These are phyloP conservation scores for Puccinia coronata DNA, from an alignment of 1,284 basidiomycete genomes.

Conservation along the genomic window DNA sequence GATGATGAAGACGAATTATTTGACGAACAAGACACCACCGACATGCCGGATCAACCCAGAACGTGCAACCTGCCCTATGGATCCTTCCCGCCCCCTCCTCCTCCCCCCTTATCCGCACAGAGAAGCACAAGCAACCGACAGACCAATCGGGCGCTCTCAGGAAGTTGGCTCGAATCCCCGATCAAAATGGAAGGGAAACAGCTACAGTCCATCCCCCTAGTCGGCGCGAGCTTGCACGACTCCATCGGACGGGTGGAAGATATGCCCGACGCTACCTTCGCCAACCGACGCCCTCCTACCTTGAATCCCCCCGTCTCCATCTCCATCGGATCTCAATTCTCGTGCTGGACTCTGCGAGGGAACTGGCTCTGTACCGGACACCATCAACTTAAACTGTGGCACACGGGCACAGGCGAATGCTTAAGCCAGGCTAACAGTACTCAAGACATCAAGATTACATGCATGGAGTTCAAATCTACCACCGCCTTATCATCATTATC, in stretches of 20 bases:
- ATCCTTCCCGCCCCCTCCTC: not conserved
- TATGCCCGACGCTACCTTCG: constrained; percentile 76
- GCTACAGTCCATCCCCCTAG: not conserved
- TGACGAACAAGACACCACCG: not conserved
- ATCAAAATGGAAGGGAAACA: constrained; percentile 8
- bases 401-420: constrained; percentile 57
- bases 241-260: constrained; percentile 62
- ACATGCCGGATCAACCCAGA: not conserved
- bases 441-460: constrained; percentile 72
- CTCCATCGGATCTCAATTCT: constrained; percentile 54
- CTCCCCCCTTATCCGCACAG: not conserved
- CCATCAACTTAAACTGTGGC: constrained; percentile 67
- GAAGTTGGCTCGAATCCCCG: constrained; percentile 6
- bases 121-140: not conserved
- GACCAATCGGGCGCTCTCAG: not conserved
- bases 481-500: constrained; percentile 28
- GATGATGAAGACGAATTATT: constrained; percentile 28
- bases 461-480: constrained; percentile 72
- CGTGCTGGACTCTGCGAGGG: constrained; percentile 67
- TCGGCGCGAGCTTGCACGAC: not conserved
- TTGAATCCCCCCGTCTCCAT: constrained; percentile 59
- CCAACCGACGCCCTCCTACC: constrained; percentile 74
- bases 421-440: constrained; percentile 62
- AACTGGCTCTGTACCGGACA: constrained; percentile 67
- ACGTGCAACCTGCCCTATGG: not conserved